These are phyloP conservation scores for Solanum lignicaule DNA, from an alignment of 257 asterid genomes.

Conservation along the genomic window DNA sequence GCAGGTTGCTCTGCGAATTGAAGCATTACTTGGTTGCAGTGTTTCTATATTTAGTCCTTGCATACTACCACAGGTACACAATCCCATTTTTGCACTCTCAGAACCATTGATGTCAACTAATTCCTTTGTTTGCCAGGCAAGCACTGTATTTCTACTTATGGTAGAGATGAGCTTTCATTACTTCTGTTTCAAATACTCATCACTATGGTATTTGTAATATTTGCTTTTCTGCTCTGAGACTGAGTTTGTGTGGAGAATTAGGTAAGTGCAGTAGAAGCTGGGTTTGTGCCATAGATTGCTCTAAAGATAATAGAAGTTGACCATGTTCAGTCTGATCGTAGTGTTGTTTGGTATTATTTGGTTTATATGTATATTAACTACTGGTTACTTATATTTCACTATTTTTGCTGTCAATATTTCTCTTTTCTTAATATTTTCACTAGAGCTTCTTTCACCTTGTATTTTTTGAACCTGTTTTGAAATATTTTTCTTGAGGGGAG, in stretches of 20 bases:
- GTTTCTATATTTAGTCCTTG: slow-evolving; percentile 46
- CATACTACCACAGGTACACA: slow-evolving; percentile 42
- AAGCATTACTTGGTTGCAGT: slow-evolving; percentile 50
- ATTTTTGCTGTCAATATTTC: background rate
- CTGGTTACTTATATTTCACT: background rate
- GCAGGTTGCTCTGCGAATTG: slow-evolving; percentile 66
- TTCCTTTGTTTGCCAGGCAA: background rate
- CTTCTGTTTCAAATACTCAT: background rate
- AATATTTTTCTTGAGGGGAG: background rate
- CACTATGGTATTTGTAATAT: background rate
- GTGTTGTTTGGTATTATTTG: background rate
- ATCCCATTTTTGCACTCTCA: background rate
- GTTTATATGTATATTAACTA: background rate
- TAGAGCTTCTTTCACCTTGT: background rate
- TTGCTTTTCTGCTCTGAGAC: background rate
- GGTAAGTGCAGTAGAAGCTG: background rate
- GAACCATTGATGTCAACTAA: background rate
- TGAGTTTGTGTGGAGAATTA: background rate
- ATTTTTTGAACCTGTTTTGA: background rate
- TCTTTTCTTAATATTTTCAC: background rate
- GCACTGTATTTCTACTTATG: background rate
- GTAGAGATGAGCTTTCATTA: background rate
- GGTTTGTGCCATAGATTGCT: background rate
- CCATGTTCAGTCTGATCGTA: background rate
- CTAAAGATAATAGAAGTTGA: background rate